Evolutionary conservation across 2,329 filamentous ascomycete species (phyloP).

Genomic region (Xylaria sp.): DNA sequence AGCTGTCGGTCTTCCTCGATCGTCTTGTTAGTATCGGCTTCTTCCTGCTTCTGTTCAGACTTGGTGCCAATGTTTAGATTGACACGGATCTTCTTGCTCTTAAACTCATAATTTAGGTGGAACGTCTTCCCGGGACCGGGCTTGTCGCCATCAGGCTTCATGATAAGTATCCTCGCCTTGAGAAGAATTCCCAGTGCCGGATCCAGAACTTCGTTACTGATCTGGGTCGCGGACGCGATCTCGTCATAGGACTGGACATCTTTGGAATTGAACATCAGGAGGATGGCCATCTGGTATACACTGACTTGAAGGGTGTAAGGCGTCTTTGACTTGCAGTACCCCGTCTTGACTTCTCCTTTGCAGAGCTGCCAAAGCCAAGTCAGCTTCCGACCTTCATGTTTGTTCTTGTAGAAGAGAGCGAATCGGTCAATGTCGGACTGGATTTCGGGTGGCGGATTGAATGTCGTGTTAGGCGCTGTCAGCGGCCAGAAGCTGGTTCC

Average conservation of each 20-base stretch:
- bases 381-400: slow-evolving; percentile 94
- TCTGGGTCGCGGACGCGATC: slow-evolving; percentile 77
- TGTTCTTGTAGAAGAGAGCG: slow-evolving; percentile 88
- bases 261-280: slow-evolving; percentile 91
- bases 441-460: slow-evolving; percentile 84
- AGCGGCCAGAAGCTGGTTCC: slow-evolving; percentile 98
- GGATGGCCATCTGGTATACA: slow-evolving; percentile 95
- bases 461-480: slow-evolving; percentile 82
- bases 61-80: slow-evolving; percentile 96
- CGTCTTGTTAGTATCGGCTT: slow-evolving; percentile 97
- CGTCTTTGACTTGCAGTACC: slow-evolving; percentile 90
- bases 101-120: slow-evolving; percentile 90
- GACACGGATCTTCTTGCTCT: slow-evolving; percentile 96
- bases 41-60: slow-evolving; percentile 93
- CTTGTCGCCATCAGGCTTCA: slow-evolving; percentile 73
- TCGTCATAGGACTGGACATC: slow-evolving; percentile 86
- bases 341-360: slow-evolving; percentile 94
- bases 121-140: slow-evolving; percentile 78
- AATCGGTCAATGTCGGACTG: slow-evolving; percentile 88
- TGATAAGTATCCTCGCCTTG: slow-evolving; percentile 86
- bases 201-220: slow-evolving; percentile 82
- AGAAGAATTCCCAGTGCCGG: slow-evolving; percentile 83
- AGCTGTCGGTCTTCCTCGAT: slow-evolving; percentile 98
- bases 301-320: slow-evolving; percentile 97
- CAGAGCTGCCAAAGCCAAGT: slow-evolving; percentile 98